Percentiles rank a stretch among this genome's conserved stretches.
Evolutionary conservation across 2,329 filamentous ascomycete species (phyloP).

Genomic region (Lasiodiplodia hormozganensis): DNA sequence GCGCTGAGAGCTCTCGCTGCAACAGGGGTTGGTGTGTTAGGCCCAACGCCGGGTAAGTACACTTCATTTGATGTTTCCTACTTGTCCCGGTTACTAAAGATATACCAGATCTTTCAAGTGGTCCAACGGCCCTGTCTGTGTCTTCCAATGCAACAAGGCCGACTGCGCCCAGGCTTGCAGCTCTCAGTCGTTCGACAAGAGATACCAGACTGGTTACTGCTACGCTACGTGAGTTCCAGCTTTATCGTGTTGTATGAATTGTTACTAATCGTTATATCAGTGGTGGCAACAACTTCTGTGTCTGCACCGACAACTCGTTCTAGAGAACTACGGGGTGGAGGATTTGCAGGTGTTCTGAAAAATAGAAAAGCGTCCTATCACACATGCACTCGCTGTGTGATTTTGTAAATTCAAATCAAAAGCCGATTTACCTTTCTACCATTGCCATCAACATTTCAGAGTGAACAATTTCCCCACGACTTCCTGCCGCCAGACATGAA

Average conservation of each 20-base stretch:
- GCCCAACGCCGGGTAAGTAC: not conserved
- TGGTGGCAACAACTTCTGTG: not conserved
- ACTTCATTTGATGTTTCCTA: not conserved
- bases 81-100: not conserved
- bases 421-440: too few species aligned
- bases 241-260: not conserved
- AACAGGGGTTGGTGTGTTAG: not conserved
- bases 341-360: too few species aligned
- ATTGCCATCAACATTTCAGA: too few species aligned
- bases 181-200: not conserved
- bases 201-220: not conserved
- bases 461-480: too few species aligned
- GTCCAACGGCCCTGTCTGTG: not conserved
- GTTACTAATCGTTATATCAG: not conserved
- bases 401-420: too few species aligned
- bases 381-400: too few species aligned
- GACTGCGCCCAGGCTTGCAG: not conserved
- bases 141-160: not conserved
- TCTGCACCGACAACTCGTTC: not conserved
- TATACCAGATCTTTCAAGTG: not conserved
- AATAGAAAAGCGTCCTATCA: too few species aligned
- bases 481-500: too few species aligned
- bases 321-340: not conserved
- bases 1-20: not conserved
- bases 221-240: not conserved